These are phyloP conservation scores for Trichoderma polysporum DNA, from an alignment of 2,329 filamentous ascomycete genomes.

Conservation along the genomic window DNA sequence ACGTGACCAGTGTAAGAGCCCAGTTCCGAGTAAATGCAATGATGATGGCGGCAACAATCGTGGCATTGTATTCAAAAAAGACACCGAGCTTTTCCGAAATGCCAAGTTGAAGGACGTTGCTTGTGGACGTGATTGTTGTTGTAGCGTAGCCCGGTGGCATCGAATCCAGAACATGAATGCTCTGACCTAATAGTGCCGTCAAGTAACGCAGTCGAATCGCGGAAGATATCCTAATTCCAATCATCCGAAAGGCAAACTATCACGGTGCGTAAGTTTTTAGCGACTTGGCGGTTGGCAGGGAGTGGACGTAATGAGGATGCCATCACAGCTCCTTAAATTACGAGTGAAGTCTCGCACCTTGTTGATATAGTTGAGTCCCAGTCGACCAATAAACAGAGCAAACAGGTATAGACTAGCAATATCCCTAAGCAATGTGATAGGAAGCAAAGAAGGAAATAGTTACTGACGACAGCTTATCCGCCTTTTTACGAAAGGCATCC, in stretches of 20 bases:
- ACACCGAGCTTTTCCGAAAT: constrained; percentile 63
- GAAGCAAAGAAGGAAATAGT: background rate
- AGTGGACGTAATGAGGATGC: background rate
- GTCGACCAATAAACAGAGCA: constrained; percentile 67
- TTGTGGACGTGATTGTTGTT: constrained; percentile 61
- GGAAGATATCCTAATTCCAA: constrained; percentile 61
- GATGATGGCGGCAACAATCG: constrained; percentile 52
- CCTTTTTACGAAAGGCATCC: constrained; percentile 39
- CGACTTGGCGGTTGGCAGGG: background rate
- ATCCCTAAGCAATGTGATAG: background rate
- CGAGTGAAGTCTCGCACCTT: constrained; percentile 39
- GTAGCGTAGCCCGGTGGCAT: constrained; percentile 62
- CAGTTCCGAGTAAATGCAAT: constrained; percentile 59
- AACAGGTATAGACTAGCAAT: constrained; percentile 62
- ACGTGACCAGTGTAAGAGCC: constrained; percentile 59
- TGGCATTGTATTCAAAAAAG: constrained; percentile 55
- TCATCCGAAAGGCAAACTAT: constrained; percentile 59
- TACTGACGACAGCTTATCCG: constrained; percentile 48
- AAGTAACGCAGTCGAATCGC: constrained; percentile 65
- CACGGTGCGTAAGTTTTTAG: background rate
- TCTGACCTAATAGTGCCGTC: constrained; percentile 61
- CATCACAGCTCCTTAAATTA: background rate
- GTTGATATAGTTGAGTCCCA: constrained; percentile 61
- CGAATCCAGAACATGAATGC: constrained; percentile 66
- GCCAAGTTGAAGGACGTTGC: constrained; percentile 63